Evolutionary conservation across 805 yeast genomes (phyloP), one percentile per base, ranked within the genome.

Genomic region (Sugiyamaella mastotermitis): DNA sequence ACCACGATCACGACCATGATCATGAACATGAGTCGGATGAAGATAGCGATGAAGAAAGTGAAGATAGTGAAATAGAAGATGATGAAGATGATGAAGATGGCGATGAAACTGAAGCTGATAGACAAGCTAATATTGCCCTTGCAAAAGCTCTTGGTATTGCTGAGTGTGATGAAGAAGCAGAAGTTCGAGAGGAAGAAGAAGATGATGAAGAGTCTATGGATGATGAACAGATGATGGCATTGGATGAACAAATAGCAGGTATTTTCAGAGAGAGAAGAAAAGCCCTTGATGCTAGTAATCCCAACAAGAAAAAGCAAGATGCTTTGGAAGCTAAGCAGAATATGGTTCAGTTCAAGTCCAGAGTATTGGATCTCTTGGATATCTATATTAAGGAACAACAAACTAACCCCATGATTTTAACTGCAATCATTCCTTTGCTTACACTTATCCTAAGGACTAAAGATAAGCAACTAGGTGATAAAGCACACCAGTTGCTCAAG

Each of bases 201-300:
- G 71, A 74, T 5, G 79, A 74, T 18, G 83, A 79, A 36, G 94
- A 83, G 48, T 78, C 90, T 0, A 84, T 87, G 94, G 94, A 88
- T 43, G 97, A 88, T 59, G 96, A 88, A 51, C 87, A 87, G 57
- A 90, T 90, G 97, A 78, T 87, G 80, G 94, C 88, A 15, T 73
- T 90, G 51, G 97, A 90, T 56, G 83, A 71, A 16, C 92, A 86
- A 44, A 65, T 90, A 21, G 75, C 96, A 0, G 72, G 71, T 38
- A 90, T 90, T 39, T 90, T 90, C 70, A 76, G 81, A 52, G 90
- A 86, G 51, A 74, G 97, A 50, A 76, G 78, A 48, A 78, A 74
- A 43, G 82, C 83, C 0, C 58, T 85, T 38, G 60, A 75, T 7
- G 23, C 82, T 69, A 57, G 71, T 83, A 47, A 47, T 16, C 33